Base-by-base conservation (phyloP, 1,284 basidiomycete genomes). In the Austroboletus niveus region DNA sequence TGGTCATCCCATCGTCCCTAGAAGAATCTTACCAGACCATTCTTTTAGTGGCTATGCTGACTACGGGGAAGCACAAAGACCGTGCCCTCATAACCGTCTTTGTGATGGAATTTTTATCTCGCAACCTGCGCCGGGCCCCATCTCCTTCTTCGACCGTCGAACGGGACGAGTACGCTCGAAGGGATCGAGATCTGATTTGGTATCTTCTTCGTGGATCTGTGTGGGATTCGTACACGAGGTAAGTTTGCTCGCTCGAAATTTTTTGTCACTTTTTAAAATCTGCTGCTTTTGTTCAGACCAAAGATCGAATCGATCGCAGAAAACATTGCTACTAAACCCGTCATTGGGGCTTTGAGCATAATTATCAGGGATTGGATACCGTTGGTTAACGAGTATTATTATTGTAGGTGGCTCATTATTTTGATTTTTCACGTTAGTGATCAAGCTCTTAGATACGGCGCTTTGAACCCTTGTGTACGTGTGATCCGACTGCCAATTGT, bases 311-410 rank as follows among this genome's bases (percentile, higher is more conserved):
- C 75, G 10, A 68, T 90, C 63, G 80, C 81, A 59, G 72, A 81
- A 43, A 73, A 69, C 42, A 79, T 86, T 24, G 77, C 84, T 17
- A 75, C 76, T 54, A 78, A 81, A 47, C 92, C 93, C 24, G 54
- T 96, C 35, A 62, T 98, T 27, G 85, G 88, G 27, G 65, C 96
- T 46, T 71, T 94, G 31, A 82, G 91, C 51, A 84, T 85, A 22
- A 75, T 97, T 50, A 70, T 94, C 55, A 84, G 84, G 58, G 94
- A 95, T 64, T 98, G 95, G 87, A 81, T 97, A 57, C 93, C 93
- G 10, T 74, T 98, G 62, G 92, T 98, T 57, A 89, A 98, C 70
- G 91, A 94, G 66, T 96, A 96, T 74, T 89, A 96, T 75, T 97
- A 94, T 75, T 97, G 92, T 94, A 62, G 64, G 91, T 56, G 38